Evolutionary conservation across 202 grass and related monocot genomes (phyloP), one percentile per base, ranked within the genome.

Genomic region (Panicum hallii): DNA sequence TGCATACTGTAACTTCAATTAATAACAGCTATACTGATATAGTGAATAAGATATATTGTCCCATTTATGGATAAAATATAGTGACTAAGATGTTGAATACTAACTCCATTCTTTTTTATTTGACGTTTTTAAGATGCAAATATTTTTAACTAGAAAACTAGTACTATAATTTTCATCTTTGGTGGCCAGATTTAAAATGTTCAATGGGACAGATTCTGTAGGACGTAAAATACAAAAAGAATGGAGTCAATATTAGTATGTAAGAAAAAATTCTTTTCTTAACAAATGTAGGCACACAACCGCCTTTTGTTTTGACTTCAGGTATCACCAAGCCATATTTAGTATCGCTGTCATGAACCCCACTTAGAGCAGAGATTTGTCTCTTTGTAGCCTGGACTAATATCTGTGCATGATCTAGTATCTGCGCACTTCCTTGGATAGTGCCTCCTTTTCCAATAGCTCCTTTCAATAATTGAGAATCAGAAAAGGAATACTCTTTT

Each of bases 61-160:
- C 75, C 45, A 87, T 55, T 47, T 82, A 32, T 4, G 12, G 58
- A 47, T 75, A 82, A 79, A 79, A 53, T 83, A 79, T 19, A 66
- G 4, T 0, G 10, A 28, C 40, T 14, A 84, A 36, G 32, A 50
- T 54, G 9, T 30, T 32, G 26, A 49, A 72, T 72, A 28, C 44
- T 32, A 41, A 11, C 26, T 12, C 30, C 11, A 22, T 76, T 58
- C 54, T 60, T 6, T 23, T 22, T 60, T 26, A 22, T 38, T 41
- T 26, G 52, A 26, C 1, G 6, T 58, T 58, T 76, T 43, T 6
- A 41, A 7, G 43, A 43, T 43, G 6, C 9, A 75, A 74, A 36
- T 36, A 32, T 52, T 42, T 67, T 40, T 56, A 43, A 45, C 7
- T 16, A 45, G 1, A 77, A 45, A 75, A 61, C 23, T 42, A 45